These are phyloP conservation scores for Bryoerythrophyllum caledonicum DNA, from an alignment of 225 moss, liverwort and hornwort species.

Conservation along the genomic window DNA sequence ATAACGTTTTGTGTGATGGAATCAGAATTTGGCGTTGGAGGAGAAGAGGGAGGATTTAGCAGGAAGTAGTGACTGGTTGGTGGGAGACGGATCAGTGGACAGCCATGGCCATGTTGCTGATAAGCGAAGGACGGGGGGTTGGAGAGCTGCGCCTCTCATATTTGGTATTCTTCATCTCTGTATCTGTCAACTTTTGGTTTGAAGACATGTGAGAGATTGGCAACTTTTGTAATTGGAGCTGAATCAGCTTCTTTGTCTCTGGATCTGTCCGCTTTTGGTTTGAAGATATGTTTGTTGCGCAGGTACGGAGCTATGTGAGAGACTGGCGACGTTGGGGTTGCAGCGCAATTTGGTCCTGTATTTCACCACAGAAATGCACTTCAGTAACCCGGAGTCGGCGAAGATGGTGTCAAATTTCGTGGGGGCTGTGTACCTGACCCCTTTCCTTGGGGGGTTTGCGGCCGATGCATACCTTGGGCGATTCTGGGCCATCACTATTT, in stretches of 20 bases:
- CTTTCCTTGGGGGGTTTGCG: constrained; percentile 74
- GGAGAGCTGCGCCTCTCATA: constrained; percentile 47
- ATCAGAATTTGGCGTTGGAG: constrained; percentile 25
- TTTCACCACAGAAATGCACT: constrained; percentile 63
- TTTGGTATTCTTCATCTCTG: constrained; percentile 27
- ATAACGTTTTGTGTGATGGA: not conserved
- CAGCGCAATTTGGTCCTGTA: constrained; percentile 77
- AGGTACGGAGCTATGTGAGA: constrained; percentile 82
- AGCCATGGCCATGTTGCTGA: constrained; percentile 39
- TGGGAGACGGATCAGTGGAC: constrained; percentile 38
- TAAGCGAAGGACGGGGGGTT: constrained; percentile 44
- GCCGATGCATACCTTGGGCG: constrained; percentile 77
- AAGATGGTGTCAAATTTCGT: constrained; percentile 87
- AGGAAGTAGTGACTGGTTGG: constrained; percentile 24
- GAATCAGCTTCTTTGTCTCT: not conserved
- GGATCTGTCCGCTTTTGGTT: not conserved
- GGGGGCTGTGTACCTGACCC: constrained; percentile 70
- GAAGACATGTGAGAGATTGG: no score
- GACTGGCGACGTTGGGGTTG: constrained; percentile 75
- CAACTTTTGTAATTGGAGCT: not conserved
- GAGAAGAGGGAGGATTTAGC: constrained; percentile 23
- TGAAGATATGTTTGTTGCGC: not conserved
- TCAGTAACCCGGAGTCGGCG: constrained; percentile 68
- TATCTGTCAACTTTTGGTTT: no score
- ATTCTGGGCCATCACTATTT: constrained; percentile 69